Evolutionary conservation across 106 monocot genomes (phyloP).

Genomic region (Acorus calamus): DNA sequence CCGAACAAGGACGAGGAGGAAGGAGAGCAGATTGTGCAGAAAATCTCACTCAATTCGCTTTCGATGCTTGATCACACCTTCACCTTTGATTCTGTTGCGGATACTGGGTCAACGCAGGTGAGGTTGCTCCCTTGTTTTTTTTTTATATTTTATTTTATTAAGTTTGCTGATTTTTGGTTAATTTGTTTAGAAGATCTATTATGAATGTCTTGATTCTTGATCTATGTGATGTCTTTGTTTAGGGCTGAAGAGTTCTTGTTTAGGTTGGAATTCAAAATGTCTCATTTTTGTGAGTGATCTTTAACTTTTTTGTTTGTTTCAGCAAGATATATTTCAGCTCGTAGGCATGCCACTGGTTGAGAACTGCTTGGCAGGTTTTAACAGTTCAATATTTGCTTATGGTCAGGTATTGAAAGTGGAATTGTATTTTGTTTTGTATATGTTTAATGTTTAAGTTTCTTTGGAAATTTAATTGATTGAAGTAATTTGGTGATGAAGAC

Average conservation of each 20-base stretch:
- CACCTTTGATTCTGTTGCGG: conserved; percentile 87
- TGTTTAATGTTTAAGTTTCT: not conserved
- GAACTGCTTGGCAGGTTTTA: conserved; percentile 92
- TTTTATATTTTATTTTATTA: not conserved
- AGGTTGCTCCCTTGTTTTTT: not conserved
- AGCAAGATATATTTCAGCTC: conserved; percentile 80
- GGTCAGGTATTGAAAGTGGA: conserved; percentile 54
- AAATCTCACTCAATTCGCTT: conserved; percentile 42
- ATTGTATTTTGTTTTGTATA: not conserved
- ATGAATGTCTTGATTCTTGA: not conserved
- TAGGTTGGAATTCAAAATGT: not conserved
- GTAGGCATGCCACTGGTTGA: conserved; percentile 94
- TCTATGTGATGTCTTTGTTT: no score
- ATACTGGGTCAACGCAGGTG: conserved; percentile 66
- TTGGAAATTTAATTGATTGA: not conserved
- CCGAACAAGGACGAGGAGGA: conserved; percentile 55
- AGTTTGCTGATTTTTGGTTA: not conserved
- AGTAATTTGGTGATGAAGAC: conserved; percentile 37
- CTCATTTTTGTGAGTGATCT: not conserved
- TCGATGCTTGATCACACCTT: conserved; percentile 72
- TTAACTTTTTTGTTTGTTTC: not conserved
- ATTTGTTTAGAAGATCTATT: not conserved
- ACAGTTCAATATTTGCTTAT: conserved; percentile 99
- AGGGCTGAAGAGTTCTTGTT: not conserved
- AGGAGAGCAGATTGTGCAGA: conserved; percentile 49